Base-by-base conservation (phyloP, 2,329 filamentous ascomycete genomes). In the Paraphaeosphaeria minitans region DNA sequence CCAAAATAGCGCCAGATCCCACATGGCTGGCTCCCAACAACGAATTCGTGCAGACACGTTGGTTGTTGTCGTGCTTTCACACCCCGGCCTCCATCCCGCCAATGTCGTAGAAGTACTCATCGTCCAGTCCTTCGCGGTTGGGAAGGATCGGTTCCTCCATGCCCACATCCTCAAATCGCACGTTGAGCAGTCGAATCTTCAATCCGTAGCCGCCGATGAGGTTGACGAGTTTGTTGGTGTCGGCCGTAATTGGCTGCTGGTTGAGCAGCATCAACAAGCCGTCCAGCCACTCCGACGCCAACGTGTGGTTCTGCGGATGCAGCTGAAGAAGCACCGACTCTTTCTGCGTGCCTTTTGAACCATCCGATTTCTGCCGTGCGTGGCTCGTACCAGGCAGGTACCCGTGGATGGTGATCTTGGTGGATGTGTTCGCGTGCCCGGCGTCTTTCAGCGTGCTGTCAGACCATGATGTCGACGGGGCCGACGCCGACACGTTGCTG, bases 211-310 rank as follows among this genome's bases (percentile, higher is more conserved):
- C 91, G 71, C 88, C 88, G 59, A 98, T 91, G 68, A 97, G 81
- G 56, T 89, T 87, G 55, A 97, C 89, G 61, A 98, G 81, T 77
- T 95, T 96, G 74, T 90, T 94, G 37, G 95, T 98, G 79, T 98
- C 94, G 2, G 93, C 87, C n/a, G 95, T 99, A 73, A 99, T 97
- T 21, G 95, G 95, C 59, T 93, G 87, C 77, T 99, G 95, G 72
- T 96, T 93, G 24, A 99, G 84, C 55, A 99, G 83, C 93, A 99
- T 96, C 57, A 98, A 83, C 64, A 99, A 80, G 0, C 95, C 95
- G 75, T 99, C 95, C 5, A 99, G 84, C 95, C 95, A 99, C 78
- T 99, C 95, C 0, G 93, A 96, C 10, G 95, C 95, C 49, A 95
- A 81, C 64, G 87, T 91, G 73, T 95, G 90, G 58, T 87, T 91